Conservation (phyloP, 805 yeast genomes). For the Kuraishia ogatae region DNA sequence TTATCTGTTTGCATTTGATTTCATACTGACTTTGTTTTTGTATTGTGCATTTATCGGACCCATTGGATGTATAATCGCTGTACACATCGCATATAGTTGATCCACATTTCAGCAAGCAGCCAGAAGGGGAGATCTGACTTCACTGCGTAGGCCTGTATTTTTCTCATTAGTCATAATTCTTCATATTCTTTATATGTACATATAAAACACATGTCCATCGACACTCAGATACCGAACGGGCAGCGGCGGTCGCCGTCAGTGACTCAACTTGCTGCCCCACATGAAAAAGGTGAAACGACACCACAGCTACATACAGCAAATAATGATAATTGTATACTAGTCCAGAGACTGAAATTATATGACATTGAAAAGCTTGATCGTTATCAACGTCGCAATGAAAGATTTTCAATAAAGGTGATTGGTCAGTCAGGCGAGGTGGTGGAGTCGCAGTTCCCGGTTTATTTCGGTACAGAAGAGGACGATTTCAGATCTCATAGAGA, state of each 20-base stretch:
- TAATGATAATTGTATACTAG: background rate
- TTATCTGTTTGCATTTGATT: background rate
- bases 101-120: background rate
- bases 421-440: background rate
- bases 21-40: no score
- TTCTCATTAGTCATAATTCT: no score
- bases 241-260: background rate
- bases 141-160: no score
- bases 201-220: background rate
- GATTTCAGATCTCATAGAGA: slow-evolving; percentile 18
- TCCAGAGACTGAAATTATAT: background rate
- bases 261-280: background rate
- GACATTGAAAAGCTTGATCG: background rate
- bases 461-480: slow-evolving; percentile 22
- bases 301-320: background rate
- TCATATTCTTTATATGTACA: background rate
- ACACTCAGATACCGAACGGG: background rate
- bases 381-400: background rate
- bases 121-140: background rate
- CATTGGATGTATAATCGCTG: no score
- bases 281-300: background rate
- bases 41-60: background rate
- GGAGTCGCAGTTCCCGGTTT: slow-evolving; percentile 15
- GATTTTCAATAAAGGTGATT: background rate
- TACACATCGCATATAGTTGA: background rate